A percentile compares a stretch with the other conserved stretches of the same genome.
These are phyloP conservation scores for Picea abies DNA, from an alignment of 83 land plant genomes.

Conservation along the genomic window DNA sequence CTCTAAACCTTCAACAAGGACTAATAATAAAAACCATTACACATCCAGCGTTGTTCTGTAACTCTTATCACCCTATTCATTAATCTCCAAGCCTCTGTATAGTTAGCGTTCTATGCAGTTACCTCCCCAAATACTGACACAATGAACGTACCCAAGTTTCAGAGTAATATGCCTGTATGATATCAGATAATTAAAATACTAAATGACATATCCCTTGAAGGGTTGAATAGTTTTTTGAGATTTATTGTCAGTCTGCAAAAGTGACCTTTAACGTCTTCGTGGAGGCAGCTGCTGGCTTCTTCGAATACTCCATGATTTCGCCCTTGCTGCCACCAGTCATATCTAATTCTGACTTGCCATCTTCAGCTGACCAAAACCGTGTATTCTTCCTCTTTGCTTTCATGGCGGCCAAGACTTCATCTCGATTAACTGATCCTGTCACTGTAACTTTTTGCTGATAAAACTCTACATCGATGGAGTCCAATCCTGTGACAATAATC, in stretches of 20 bases:
- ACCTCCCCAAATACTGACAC: not conserved
- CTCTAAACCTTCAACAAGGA: too few species aligned
- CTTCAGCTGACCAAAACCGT: conserved; percentile 40
- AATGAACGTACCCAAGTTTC: not conserved
- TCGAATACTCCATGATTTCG: not conserved
- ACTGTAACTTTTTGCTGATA: conserved; percentile 55
- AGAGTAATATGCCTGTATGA: not conserved
- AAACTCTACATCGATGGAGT: conserved; percentile 52
- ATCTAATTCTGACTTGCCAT: not conserved
- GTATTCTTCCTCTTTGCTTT: conserved; percentile 50
- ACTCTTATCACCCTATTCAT: not conserved
- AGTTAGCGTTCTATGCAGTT: not conserved
- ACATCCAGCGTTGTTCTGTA: not conserved
- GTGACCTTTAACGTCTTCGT: not conserved
- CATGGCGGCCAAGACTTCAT: conserved; percentile 38
- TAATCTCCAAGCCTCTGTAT: not conserved
- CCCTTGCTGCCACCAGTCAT: not conserved
- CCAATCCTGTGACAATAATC: conserved; percentile 31
- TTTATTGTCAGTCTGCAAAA: not conserved
- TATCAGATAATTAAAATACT: too few species aligned
- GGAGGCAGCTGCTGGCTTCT: too few species aligned
- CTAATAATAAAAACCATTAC: not conserved
- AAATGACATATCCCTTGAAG: too few species aligned
- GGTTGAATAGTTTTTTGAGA: not conserved
- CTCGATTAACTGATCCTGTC: conserved; percentile 47